Conservation (phyloP, 176 grass and related monocot species). For the Juncus inflexus region DNA sequence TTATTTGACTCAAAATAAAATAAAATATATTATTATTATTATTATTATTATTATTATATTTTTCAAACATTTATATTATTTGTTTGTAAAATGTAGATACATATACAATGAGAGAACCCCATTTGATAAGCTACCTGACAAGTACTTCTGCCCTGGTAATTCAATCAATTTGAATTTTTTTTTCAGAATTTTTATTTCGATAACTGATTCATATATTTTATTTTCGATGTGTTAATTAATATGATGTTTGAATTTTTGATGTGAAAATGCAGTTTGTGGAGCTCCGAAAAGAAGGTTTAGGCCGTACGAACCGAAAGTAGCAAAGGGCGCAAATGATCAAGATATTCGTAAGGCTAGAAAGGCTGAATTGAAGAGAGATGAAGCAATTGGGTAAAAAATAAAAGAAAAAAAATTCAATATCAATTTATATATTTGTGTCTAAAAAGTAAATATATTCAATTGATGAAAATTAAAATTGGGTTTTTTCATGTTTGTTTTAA, state of each 20-base stretch:
- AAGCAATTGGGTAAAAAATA: conserved; percentile 50
- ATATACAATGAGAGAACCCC: conserved; percentile 87
- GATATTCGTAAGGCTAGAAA: conserved; percentile 74
- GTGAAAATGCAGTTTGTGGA: conserved; percentile 56
- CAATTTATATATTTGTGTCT: not conserved
- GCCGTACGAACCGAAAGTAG: conserved; percentile 49
- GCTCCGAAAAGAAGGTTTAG: conserved; percentile 88
- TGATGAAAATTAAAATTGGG: not conserved
- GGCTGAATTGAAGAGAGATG: conserved; percentile 72
- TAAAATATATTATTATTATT: not conserved
- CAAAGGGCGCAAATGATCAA: conserved; percentile 51
- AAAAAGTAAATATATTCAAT: not conserved
- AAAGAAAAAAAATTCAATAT: not conserved
- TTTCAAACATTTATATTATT: not conserved
- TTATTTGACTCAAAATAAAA: conserved; percentile 4
- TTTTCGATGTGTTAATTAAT: not conserved
- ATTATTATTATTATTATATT: not conserved
- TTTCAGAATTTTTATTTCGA: not conserved
- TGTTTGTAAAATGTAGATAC: conserved; percentile 40
- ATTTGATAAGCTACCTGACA: conserved; percentile 77
- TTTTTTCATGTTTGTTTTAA: not conserved
- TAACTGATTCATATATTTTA: not conserved
- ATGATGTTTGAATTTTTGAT: not conserved
- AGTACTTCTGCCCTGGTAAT: conserved; percentile 91
- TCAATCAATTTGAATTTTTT: not conserved